phyloP scores from a whole-genome alignment of 345 rosid species.

The Melaleuca quinquenervia region DNA sequence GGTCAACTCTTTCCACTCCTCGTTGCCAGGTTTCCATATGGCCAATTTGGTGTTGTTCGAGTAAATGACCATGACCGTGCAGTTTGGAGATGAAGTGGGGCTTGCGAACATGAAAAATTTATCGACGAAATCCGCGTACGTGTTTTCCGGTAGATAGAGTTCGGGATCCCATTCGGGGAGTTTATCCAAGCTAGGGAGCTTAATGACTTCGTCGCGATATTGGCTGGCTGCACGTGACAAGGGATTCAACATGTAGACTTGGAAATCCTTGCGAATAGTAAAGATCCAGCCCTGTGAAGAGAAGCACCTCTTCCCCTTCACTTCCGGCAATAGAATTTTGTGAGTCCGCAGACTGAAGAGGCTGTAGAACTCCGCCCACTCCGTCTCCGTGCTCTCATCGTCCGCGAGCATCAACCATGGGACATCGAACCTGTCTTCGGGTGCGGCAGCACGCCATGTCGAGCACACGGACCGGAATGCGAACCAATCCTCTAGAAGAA shows the following conservation, averaged over 20 bases:
- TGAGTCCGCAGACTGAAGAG: background rate
- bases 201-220: too few species aligned
- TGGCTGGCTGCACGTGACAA: too few species aligned
- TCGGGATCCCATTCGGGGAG: too few species aligned
- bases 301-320: background rate
- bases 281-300: background rate
- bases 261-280: background rate
- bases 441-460: background rate
- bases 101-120: background rate
- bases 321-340: background rate
- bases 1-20: background rate
- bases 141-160: too few species aligned
- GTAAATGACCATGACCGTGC: background rate
- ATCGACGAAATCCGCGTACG: too few species aligned
- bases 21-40: too few species aligned
- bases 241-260: too few species aligned
- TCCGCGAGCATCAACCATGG: background rate
- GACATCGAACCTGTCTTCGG: background rate
- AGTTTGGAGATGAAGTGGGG: background rate
- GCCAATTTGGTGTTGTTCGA: too few species aligned
- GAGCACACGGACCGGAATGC: background rate
- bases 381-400: background rate
- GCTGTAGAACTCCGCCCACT: background rate
- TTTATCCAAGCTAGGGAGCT: too few species aligned
- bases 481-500: background rate